Conservation (phyloP, 352 stramenopile species). For the Phytophthora agathidicida region DNA sequence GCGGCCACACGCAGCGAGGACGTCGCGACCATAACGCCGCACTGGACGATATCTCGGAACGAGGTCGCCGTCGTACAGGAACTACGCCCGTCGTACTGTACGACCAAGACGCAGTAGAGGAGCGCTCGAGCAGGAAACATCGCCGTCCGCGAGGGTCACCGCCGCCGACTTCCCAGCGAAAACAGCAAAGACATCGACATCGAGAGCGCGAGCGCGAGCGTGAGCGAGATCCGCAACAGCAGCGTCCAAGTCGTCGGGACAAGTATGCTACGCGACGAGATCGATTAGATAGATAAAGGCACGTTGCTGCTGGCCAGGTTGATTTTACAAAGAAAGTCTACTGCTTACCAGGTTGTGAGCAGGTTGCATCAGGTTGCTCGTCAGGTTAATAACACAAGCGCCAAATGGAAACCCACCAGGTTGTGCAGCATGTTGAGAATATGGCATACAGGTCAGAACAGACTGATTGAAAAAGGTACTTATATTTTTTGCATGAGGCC, state of each 20-base stretch:
- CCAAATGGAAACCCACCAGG: too few species aligned
- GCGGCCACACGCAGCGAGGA: slow-evolving; percentile 18
- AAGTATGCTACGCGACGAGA: slow-evolving; percentile 29
- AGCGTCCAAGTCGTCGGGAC: slow-evolving; percentile 18
- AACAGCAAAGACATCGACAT: slow-evolving; percentile 7
- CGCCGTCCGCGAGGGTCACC: slow-evolving; percentile 1
- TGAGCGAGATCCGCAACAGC: slow-evolving; percentile 8
- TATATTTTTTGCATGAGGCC: too few species aligned
- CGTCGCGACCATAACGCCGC: slow-evolving; percentile 4
- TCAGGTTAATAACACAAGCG: too few species aligned
- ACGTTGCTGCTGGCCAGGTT: neutral
- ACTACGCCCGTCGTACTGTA: slow-evolving; percentile 44
- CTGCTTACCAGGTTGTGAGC: neutral
- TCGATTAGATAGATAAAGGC: slow-evolving; percentile 16
- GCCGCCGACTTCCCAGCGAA: neutral
- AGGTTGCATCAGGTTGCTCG: too few species aligned
- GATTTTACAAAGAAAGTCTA: neutral
- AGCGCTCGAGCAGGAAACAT: slow-evolving; percentile 24
- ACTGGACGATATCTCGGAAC: slow-evolving; percentile 33
- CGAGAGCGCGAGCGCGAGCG: slow-evolving; percentile 1
- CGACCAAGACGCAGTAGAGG: slow-evolving; percentile 29
- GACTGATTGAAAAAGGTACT: too few species aligned
- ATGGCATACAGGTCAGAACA: neutral
- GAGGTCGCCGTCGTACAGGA: slow-evolving; percentile 21
- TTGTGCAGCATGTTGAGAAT: neutral